These are phyloP conservation scores for Closterium sp. DNA, from an alignment of 139 green algal species.

Conservation along the genomic window DNA sequence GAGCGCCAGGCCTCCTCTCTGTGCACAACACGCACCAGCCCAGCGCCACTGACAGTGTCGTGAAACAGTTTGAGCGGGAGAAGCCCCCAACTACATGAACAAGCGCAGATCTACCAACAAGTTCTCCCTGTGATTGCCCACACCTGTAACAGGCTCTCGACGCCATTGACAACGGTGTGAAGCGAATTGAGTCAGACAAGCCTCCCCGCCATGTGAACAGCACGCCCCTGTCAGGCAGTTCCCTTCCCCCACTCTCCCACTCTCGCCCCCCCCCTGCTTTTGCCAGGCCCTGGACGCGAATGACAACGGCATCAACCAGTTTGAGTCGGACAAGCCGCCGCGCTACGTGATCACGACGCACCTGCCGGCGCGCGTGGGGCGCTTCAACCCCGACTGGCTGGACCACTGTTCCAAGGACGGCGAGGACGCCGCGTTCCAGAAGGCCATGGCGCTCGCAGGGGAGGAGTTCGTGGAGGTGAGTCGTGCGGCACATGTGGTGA, in stretches of 20 bases:
- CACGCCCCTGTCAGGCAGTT: background rate
- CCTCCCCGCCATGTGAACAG: background rate
- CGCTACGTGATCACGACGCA: constrained; percentile 83
- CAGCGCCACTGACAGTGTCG: too few species aligned
- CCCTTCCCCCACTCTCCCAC: background rate
- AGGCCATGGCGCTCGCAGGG: constrained; percentile 84
- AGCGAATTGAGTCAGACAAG: background rate
- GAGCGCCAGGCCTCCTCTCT: too few species aligned
- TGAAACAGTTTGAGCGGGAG: too few species aligned
- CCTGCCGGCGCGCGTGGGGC: constrained; percentile 73
- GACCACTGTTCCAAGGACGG: constrained; percentile 59
- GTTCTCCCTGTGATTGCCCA: too few species aligned
- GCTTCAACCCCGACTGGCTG: constrained; percentile 87
- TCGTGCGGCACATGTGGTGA: background rate
- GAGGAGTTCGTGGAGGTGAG: constrained; percentile 70
- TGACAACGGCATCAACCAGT: constrained; percentile 93
- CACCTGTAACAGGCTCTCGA: too few species aligned
- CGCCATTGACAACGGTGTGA: too few species aligned
- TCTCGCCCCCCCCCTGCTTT: background rate
- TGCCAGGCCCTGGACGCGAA: constrained; percentile 88
- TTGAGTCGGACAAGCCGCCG: constrained; percentile 55
- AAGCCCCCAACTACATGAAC: too few species aligned
- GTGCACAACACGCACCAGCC: too few species aligned
- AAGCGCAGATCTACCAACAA: too few species aligned
- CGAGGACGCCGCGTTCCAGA: constrained; percentile 67